Percentiles rank a stretch among this genome's conserved stretches.
Evolutionary conservation across 1,284 basidiomycete species (phyloP).

Genomic region (Fomitopsis pinicola): DNA sequence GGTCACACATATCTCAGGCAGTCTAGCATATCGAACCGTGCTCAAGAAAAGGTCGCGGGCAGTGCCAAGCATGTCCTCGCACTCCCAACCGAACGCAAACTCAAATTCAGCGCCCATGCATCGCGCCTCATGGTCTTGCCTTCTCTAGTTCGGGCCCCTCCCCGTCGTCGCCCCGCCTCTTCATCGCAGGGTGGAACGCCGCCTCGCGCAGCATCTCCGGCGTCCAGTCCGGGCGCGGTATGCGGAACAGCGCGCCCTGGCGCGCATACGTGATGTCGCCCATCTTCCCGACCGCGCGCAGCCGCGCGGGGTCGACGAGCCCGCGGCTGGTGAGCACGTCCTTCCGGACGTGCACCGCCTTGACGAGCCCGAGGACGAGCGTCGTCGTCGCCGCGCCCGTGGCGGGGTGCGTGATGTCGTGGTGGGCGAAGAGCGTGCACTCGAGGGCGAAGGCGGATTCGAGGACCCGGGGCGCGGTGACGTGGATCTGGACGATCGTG

Average conservation of each 20-base stretch:
- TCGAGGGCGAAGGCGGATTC: not conserved
- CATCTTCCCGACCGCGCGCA: constrained; percentile 57
- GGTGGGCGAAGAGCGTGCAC: constrained; percentile 46
- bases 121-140: not conserved
- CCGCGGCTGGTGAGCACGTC: constrained; percentile 44
- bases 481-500: not conserved
- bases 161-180: not conserved
- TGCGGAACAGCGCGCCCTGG: constrained; percentile 50
- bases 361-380: constrained; percentile 62
- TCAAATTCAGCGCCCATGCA: too few relatives aligned
- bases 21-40: too few relatives aligned
- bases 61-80: too few relatives aligned
- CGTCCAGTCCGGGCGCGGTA: constrained; percentile 20
- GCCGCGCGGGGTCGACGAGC: constrained; percentile 54
- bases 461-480: constrained; percentile 1
- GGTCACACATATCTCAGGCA: too few relatives aligned
- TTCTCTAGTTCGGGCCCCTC: not conserved
- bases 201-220: not conserved
- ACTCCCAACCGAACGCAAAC: too few relatives aligned
- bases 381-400: constrained; percentile 45
- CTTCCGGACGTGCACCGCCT: constrained; percentile 55
- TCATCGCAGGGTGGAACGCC: not conserved
- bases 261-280: constrained; percentile 62
- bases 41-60: too few relatives aligned
- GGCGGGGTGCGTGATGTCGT: constrained; percentile 46